These are phyloP conservation scores for Ogataea trehalophila DNA, from an alignment of 805 yeast species.

Conservation along the genomic window DNA sequence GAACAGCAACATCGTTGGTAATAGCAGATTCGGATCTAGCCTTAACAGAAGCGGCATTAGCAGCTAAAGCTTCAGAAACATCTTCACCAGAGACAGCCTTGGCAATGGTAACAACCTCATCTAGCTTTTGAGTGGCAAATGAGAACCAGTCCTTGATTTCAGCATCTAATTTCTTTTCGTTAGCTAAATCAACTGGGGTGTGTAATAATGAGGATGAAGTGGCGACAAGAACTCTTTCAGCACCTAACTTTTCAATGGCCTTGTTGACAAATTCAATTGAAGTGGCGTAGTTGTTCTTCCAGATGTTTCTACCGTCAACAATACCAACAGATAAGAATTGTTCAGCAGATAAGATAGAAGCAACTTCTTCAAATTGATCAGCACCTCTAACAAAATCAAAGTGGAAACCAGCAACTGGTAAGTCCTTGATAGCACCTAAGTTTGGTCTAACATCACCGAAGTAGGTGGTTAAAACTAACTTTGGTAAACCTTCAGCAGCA, in stretches of 20 bases:
- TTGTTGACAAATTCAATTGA: slow-evolving; percentile 77
- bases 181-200: slow-evolving; percentile 94
- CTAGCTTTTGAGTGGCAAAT: slow-evolving; percentile 93
- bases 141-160: slow-evolving; percentile 97
- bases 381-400: slow-evolving; percentile 95
- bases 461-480: slow-evolving; percentile 82
- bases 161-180: slow-evolving; percentile 86
- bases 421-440: slow-evolving; percentile 78
- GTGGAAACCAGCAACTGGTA: slow-evolving; percentile 95
- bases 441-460: slow-evolving; percentile 99
- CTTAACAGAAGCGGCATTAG: slow-evolving; percentile 80
- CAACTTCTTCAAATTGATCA: slow-evolving; percentile 87
- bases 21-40: slow-evolving; percentile 82
- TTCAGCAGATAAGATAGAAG: slow-evolving; percentile 55
- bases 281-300: slow-evolving; percentile 93
- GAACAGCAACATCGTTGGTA: slow-evolving; percentile 89
- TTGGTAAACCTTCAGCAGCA: slow-evolving; percentile 66
- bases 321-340: slow-evolving; percentile 94
- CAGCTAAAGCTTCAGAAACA: slow-evolving; percentile 71
- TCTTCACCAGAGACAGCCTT: slow-evolving; percentile 81
- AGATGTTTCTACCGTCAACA: slow-evolving; percentile 98
- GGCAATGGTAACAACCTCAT: slow-evolving; percentile 87
- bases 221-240: slow-evolving; percentile 84
- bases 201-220: slow-evolving; percentile 96
- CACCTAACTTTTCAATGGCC: slow-evolving; percentile 82